phyloP scores from a whole-genome alignment of 768 basidiomycete species.

The Lactarius sanguifluus region DNA sequence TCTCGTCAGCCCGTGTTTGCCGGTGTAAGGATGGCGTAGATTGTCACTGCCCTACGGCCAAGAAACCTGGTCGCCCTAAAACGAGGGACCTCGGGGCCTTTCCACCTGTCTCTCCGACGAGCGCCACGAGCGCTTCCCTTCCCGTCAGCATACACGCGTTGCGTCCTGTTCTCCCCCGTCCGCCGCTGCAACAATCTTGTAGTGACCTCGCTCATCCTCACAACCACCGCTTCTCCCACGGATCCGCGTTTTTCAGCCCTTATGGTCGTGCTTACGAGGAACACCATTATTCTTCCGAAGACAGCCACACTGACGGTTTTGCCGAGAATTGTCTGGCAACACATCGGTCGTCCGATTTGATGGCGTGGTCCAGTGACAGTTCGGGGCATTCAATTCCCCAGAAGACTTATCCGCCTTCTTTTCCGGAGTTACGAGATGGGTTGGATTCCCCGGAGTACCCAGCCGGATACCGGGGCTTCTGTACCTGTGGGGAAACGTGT shows the following conservation, averaged over 20 bases:
- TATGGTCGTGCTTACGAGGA: constrained; percentile 65
- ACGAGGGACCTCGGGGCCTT: constrained; percentile 8
- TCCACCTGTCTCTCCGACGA: constrained; percentile 24
- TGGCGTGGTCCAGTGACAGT: constrained; percentile 26
- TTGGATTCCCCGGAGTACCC: constrained; percentile 20
- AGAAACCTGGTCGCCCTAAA: constrained; percentile 13
- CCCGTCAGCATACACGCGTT: constrained; percentile 35
- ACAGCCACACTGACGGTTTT: constrained; percentile 10
- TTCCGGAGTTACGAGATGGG: constrained; percentile 18
- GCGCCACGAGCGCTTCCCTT: constrained; percentile 21
- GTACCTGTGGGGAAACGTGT: constrained; percentile 28
- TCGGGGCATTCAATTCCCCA: constrained; percentile 20
- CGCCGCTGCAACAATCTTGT: constrained; percentile 38
- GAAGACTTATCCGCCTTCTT: constrained; percentile 8
- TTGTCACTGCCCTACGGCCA: constrained; percentile 23
- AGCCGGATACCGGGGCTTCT: constrained; percentile 25
- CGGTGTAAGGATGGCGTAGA: constrained; percentile 37
- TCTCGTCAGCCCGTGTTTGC: constrained; percentile 32
- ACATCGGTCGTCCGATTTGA: constrained; percentile 17
- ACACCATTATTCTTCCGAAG: constrained; percentile 41
- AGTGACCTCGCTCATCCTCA: constrained; percentile 43
- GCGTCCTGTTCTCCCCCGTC: constrained; percentile 70
- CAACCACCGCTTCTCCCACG: constrained; percentile 38
- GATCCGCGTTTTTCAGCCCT: constrained; percentile 57
- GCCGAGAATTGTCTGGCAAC: constrained; percentile 16